Evolutionary conservation across 441 rosid species (phyloP).

Genomic region (Metrosideros polymorpha): DNA sequence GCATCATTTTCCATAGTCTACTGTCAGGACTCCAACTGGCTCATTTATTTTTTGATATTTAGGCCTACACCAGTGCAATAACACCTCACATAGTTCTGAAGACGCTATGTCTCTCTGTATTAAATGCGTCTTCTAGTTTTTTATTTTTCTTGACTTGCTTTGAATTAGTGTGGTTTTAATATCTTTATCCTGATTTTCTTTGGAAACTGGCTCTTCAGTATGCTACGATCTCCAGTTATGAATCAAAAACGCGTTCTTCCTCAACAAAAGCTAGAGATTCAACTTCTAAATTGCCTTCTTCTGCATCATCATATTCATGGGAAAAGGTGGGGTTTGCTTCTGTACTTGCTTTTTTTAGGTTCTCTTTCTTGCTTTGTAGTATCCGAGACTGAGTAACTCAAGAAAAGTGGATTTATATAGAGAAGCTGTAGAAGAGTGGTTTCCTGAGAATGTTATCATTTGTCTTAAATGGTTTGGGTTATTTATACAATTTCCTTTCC

Average conservation of each 20-base stretch:
- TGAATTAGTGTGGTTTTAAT: not conserved
- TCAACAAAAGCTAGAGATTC: slow-evolving; percentile 37
- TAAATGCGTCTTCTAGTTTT: not conserved
- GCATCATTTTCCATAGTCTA: not conserved
- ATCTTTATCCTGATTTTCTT: not conserved
- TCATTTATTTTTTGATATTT: not conserved
- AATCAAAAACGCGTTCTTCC: slow-evolving; percentile 52
- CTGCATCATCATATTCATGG: slow-evolving; percentile 50
- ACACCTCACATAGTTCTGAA: not conserved
- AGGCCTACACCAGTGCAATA: not conserved
- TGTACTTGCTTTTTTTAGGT: not conserved
- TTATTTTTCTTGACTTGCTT: not conserved
- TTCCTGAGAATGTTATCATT: not conserved
- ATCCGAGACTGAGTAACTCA: not conserved
- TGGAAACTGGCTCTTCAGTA: slow-evolving; percentile 28
- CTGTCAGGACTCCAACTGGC: not conserved
- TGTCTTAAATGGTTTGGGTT: not conserved
- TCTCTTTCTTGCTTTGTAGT: not conserved
- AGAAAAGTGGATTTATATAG: not conserved
- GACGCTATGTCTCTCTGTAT: not conserved
- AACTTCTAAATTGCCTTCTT: slow-evolving; percentile 24
- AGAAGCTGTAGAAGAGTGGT: not conserved
- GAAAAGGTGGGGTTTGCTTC: slow-evolving; percentile 47
- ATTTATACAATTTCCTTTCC: not conserved
- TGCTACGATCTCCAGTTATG: slow-evolving; percentile 48